Base-by-base conservation (phyloP, 345 rosid species). In the Bruguiera parviflora region DNA sequence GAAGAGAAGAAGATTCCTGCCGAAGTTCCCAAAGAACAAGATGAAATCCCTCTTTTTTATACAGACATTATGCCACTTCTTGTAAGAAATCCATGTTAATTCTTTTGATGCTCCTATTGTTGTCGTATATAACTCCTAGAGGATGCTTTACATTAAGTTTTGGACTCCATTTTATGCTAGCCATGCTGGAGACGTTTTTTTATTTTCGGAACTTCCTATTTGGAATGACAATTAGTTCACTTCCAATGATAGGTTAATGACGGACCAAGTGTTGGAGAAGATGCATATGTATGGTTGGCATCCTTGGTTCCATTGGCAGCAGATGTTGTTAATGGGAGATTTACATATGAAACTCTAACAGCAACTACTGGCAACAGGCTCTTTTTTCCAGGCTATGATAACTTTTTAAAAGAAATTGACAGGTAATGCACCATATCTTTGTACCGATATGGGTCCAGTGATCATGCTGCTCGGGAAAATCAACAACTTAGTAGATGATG, bases 1-100 rank as follows among this genome's bases (percentile, higher is more conserved):
- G 91, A 88, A 78, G 99, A 95, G 8, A 77, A 64, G 76, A 83
- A 75, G 74, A 73, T 72, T 53, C 71, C 66, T 5, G 61, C 77
- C 65, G 57, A 75, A n/a, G 49, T 68, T 28, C 67, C 83, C 49
- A 67, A 78, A 22, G 96, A 83, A 60, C 81, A 82, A 58, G 98
- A 90, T 51, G 99, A 95, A 2, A 72, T 81, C 71, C 71, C 94
- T 73, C 96, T 92, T 21, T 95, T 95, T 71, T 92, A 92, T 64
- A 77, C 98, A 19, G 96, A 92, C 80, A 69, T 88, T 61, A 87
- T 95, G 98, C 96, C 96, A 4, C 92, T 95, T 74, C 88, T 95
- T 0, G 99, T 95, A 86, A 84, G 92, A n/a, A 69, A 18, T 55
- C 52, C 29, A 51, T 28, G 53, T 31, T 66, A 46, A 10, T 15